Evolutionary conservation across 768 basidiomycete genomes (phyloP).

Genomic region (Leccinum pellstonianum): DNA sequence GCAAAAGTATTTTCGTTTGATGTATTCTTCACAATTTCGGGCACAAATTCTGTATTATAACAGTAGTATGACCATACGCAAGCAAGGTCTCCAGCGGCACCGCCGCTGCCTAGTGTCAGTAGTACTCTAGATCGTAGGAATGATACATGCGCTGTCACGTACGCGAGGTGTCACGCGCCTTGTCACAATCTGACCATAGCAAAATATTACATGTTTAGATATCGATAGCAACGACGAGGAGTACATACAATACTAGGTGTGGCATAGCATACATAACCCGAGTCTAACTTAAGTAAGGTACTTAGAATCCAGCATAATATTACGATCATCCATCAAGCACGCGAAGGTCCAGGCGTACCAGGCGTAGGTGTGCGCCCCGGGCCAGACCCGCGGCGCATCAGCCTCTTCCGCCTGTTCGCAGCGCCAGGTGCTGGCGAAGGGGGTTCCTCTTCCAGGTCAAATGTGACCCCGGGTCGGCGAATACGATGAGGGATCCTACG

Average conservation of each 20-base stretch:
- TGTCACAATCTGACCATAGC: conserved; percentile 7
- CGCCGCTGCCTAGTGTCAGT: too few relatives aligned
- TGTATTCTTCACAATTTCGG: too few relatives aligned
- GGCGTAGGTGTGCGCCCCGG: conserved; percentile 16
- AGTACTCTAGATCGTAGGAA: neutral
- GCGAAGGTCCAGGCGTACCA: conserved; percentile 24
- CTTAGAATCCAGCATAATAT: conserved; percentile 6
- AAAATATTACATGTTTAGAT: conserved; percentile 3
- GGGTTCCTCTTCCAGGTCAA: conserved; percentile 57
- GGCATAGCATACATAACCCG: conserved; percentile 32
- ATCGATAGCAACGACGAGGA: conserved; percentile 20
- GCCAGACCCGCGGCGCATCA: conserved; percentile 31
- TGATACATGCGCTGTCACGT: conserved; percentile 10
- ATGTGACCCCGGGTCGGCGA: conserved; percentile 63
- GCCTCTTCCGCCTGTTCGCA: conserved; percentile 22
- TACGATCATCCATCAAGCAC: conserved; percentile 15
- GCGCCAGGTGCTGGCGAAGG: conserved; percentile 37
- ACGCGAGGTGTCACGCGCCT: conserved; percentile 29
- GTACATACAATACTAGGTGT: conserved; percentile 28
- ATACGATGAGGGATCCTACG: conserved; percentile 37
- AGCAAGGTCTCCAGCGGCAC: too few relatives aligned
- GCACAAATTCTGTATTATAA: too few relatives aligned
- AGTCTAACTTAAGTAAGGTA: conserved; percentile 29
- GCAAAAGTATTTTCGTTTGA: too few relatives aligned
- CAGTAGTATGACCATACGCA: too few relatives aligned